Evolutionary conservation across 306 rosid genomes (phyloP).

Genomic region (Malus domestica): DNA sequence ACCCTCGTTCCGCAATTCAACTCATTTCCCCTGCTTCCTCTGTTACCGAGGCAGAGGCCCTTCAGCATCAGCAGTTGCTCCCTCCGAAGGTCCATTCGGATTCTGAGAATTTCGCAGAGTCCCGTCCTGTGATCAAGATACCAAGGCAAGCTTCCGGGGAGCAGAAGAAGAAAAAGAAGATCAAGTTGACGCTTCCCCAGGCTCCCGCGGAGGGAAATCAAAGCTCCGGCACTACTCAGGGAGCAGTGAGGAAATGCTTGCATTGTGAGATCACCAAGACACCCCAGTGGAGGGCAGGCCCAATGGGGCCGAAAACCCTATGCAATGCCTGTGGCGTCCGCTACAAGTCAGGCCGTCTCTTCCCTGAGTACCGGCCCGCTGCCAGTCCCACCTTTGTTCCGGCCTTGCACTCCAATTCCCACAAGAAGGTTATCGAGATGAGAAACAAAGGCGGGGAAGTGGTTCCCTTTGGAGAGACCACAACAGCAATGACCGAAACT

Average conservation of each 20-base stretch:
- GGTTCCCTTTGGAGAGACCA: background rate
- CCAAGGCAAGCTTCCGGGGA: constrained; percentile 19
- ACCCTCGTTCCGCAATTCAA: constrained; percentile 60
- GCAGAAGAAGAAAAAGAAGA: constrained; percentile 39
- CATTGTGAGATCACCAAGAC: constrained; percentile 98
- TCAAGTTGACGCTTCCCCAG: constrained; percentile 38
- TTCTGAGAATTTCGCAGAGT: constrained; percentile 66
- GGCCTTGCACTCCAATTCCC: constrained; percentile 83
- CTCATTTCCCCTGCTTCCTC: constrained; percentile 86
- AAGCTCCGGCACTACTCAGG: constrained; percentile 21
- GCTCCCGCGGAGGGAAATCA: constrained; percentile 40
- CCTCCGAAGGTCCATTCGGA: constrained; percentile 36
- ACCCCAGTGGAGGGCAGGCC: constrained; percentile 99
- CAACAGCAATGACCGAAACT: constrained; percentile 18
- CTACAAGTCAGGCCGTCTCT: constrained; percentile 86
- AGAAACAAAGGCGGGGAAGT: constrained; percentile 41
- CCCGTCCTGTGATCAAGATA: constrained; percentile 35
- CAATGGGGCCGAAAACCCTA: constrained; percentile 91
- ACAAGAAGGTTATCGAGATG: constrained; percentile 92
- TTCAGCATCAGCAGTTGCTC: constrained; percentile 25
- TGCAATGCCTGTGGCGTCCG: constrained; percentile 98
- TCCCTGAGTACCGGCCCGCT: constrained; percentile 92
- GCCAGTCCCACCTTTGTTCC: constrained; percentile 91
- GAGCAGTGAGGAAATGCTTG: constrained; percentile 77
- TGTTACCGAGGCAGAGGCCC: constrained; percentile 33